Conservation (phyloP, 495 filamentous ascomycete genomes). For the Paragyromitra xinjiangensis region DNA sequence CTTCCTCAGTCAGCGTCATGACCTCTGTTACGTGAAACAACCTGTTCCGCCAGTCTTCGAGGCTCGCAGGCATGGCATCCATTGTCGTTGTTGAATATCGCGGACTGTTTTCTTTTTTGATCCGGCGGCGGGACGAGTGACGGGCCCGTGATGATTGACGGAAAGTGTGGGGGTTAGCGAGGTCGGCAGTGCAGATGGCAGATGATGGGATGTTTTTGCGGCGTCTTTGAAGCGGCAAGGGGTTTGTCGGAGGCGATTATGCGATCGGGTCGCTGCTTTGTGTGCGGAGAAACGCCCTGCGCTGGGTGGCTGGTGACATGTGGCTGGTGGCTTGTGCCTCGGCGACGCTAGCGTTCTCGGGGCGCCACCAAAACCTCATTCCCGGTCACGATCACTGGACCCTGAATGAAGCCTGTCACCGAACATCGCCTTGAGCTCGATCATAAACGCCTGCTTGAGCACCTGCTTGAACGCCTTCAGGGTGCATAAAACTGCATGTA, state of each 20-base stretch:
- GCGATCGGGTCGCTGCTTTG: slow-evolving; percentile 52
- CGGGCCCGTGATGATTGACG: slow-evolving; percentile 48
- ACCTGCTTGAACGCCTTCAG: not conserved
- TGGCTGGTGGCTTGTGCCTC: not conserved
- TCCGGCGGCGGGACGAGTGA: slow-evolving; percentile 45
- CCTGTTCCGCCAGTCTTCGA: slow-evolving; percentile 76
- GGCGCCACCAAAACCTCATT: no score
- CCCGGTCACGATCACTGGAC: not conserved
- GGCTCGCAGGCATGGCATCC: slow-evolving; percentile 51
- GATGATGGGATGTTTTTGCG: slow-evolving; percentile 51
- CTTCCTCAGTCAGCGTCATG: slow-evolving; percentile 78
- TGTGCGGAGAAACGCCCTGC: slow-evolving; percentile 42
- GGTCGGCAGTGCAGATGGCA: slow-evolving; percentile 48
- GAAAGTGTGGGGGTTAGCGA: slow-evolving; percentile 54
- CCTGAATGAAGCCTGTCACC: not conserved
- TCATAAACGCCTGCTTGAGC: not conserved
- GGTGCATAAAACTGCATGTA: not conserved
- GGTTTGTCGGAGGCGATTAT: slow-evolving; percentile 39
- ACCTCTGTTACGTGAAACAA: slow-evolving; percentile 80
- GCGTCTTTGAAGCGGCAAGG: slow-evolving; percentile 51
- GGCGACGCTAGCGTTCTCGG: not conserved
- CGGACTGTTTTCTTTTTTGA: slow-evolving; percentile 37
- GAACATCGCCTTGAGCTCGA: not conserved
- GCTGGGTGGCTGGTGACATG: slow-evolving; percentile 1
- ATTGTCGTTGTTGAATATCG: slow-evolving; percentile 45